Evolutionary conservation across 768 basidiomycete genomes (phyloP).

Genomic region (Suillus tomentosus): DNA sequence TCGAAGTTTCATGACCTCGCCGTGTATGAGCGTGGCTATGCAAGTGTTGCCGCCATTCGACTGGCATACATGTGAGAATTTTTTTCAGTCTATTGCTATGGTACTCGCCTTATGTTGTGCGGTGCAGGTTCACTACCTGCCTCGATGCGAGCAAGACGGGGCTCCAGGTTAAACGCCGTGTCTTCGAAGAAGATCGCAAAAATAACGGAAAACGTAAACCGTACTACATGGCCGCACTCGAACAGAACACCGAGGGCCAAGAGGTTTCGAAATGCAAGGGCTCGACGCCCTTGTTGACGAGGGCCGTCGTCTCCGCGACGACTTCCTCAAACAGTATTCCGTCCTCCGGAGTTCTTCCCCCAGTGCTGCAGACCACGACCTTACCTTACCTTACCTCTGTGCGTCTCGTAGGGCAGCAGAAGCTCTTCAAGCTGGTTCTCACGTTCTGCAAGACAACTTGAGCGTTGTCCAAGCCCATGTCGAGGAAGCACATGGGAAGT

Average conservation of each 20-base stretch:
- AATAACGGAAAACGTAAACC: constrained; percentile 38
- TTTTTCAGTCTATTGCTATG: neutral
- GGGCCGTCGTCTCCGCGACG: constrained; percentile 39
- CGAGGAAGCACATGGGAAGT: constrained; percentile 21
- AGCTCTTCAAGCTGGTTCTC: constrained; percentile 7
- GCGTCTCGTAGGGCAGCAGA: constrained; percentile 24
- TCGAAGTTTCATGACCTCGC: constrained; percentile 63
- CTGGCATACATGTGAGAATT: constrained; percentile 65
- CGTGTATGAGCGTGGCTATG: constrained; percentile 53
- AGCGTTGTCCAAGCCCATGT: constrained; percentile 43
- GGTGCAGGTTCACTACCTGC: constrained; percentile 60
- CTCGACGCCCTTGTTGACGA: constrained; percentile 35
- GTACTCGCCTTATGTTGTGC: neutral
- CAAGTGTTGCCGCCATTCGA: constrained; percentile 43
- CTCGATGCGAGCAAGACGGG: constrained; percentile 76
- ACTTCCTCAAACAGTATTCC: constrained; percentile 40
- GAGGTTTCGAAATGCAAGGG: constrained; percentile 8
- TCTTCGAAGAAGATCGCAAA: constrained; percentile 44
- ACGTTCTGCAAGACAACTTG: constrained; percentile 39
- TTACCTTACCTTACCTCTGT: constrained; percentile 40
- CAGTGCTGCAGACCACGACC: constrained; percentile 29
- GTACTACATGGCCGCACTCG: constrained; percentile 26
- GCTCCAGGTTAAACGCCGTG: constrained; percentile 43
- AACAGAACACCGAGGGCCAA: constrained; percentile 12
- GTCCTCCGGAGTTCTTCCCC: constrained; percentile 10